phyloP scores from a whole-genome alignment of 805 yeast genomes.

The Kregervanrija fluxuum region DNA sequence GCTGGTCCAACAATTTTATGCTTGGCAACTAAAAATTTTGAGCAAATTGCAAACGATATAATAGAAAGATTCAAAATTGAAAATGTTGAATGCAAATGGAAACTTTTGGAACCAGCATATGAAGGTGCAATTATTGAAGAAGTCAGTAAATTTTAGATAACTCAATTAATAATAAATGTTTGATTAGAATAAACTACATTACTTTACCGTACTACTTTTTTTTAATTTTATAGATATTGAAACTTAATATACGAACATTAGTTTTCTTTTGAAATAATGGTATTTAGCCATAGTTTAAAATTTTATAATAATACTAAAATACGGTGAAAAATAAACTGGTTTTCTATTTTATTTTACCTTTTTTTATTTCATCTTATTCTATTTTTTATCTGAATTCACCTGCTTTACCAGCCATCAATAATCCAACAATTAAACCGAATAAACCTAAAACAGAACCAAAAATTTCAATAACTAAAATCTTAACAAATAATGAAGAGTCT shows the following conservation, averaged over 20 bases:
- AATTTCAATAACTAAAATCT: slow-evolving; percentile 93
- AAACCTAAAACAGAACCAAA: slow-evolving; percentile 95
- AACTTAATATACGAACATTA: slow-evolving; percentile 8
- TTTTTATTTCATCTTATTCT: not conserved
- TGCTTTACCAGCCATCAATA: slow-evolving; percentile 95
- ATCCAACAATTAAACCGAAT: slow-evolving; percentile 93
- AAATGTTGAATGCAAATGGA: slow-evolving; percentile 69
- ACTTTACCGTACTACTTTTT: not conserved
- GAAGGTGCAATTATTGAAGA: slow-evolving; percentile 72
- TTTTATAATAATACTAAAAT: not conserved
- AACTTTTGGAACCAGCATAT: slow-evolving; percentile 74
- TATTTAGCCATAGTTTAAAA: not conserved
- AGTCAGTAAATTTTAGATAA: slow-evolving; percentile 17
- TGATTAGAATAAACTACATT: slow-evolving; percentile 3
- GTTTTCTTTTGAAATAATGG: slow-evolving; percentile 4
- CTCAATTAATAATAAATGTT: not conserved
- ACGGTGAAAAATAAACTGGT: slow-evolving; percentile 1
- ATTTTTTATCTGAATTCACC: slow-evolving; percentile 59
- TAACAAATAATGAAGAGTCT: slow-evolving; percentile 88
- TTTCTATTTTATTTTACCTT: not conserved
- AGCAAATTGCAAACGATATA: slow-evolving; percentile 71
- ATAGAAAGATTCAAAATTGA: slow-evolving; percentile 60
- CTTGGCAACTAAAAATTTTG: slow-evolving; percentile 84
- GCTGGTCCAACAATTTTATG: slow-evolving; percentile 98
- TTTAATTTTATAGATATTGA: not conserved